Percentiles rank a stretch among this genome's conserved stretches.
These are phyloP conservation scores for Neopestalotiopsis sp. DNA, from an alignment of 2,329 filamentous ascomycete genomes.

Conservation along the genomic window DNA sequence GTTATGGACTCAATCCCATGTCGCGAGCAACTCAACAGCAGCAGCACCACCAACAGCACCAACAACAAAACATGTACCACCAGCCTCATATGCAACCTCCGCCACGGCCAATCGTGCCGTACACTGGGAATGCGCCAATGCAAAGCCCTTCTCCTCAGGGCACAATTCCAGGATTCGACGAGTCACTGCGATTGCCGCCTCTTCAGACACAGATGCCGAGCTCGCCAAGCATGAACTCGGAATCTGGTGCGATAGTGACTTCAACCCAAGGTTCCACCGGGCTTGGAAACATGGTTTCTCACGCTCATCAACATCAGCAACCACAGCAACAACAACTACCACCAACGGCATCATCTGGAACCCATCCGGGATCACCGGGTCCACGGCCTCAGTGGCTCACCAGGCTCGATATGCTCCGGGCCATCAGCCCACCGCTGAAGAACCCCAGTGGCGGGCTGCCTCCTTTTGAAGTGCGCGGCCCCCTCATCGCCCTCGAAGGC, in stretches of 20 bases:
- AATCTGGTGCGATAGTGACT: slow-evolving; percentile 21
- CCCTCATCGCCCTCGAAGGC: slow-evolving; percentile 85
- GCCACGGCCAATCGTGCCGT: slow-evolving; percentile 43
- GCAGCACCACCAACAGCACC: slow-evolving; percentile 21
- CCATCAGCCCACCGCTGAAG: slow-evolving; percentile 73
- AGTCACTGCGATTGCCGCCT: slow-evolving; percentile 59
- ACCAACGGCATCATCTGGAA: slow-evolving; percentile 12
- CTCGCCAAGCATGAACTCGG: slow-evolving; percentile 28
- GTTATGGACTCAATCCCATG: slow-evolving; percentile 33
- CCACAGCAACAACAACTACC: slow-evolving; percentile 20
- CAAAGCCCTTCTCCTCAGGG: neutral
- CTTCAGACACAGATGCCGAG: slow-evolving; percentile 50
- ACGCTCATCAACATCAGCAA: slow-evolving; percentile 15
- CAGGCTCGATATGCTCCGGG: slow-evolving; percentile 78
- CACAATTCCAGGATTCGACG: slow-evolving; percentile 48
- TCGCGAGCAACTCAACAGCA: slow-evolving; percentile 25
- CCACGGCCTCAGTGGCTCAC: slow-evolving; percentile 54
- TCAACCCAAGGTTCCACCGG: slow-evolving; percentile 20
- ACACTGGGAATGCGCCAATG: slow-evolving; percentile 32
- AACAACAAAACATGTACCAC: slow-evolving; percentile 21
- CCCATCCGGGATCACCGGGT: slow-evolving; percentile 14
- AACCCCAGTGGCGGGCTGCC: slow-evolving; percentile 38
- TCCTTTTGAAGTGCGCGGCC: slow-evolving; percentile 63
- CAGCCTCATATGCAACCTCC: slow-evolving; percentile 43
- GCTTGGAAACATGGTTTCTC: slow-evolving; percentile 25